These are phyloP conservation scores for Secale cereale DNA, from an alignment of 176 grass and related monocot genomes.

Conservation along the genomic window DNA sequence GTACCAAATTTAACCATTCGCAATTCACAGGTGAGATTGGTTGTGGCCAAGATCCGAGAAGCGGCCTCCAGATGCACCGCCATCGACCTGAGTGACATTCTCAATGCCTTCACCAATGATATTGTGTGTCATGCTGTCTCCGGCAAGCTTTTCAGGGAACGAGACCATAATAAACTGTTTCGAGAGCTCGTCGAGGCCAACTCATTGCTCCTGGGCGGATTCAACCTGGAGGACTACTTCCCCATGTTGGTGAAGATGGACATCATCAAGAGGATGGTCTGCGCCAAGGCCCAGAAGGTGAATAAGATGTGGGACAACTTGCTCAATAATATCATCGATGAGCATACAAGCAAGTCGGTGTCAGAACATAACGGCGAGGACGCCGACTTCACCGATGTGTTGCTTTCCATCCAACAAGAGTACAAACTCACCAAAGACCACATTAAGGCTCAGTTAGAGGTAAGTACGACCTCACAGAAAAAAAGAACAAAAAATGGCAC, in stretches of 20 bases:
- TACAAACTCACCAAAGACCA: not conserved
- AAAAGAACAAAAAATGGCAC: not conserved
- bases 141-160: not conserved
- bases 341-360: not conserved
- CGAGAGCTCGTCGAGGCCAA: not conserved
- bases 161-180: not conserved
- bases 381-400: not conserved
- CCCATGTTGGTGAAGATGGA: not conserved
- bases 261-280: not conserved
- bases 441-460: not conserved
- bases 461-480: not conserved
- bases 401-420: not conserved
- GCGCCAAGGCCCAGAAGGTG: not conserved
- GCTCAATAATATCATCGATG: not conserved
- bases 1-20: not conserved
- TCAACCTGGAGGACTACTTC: not conserved
- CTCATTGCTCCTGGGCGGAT: not conserved
- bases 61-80: not conserved
- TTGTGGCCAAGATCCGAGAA: not conserved
- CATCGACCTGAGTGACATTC: not conserved
- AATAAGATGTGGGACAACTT: not conserved
- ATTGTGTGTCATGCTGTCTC: not conserved
- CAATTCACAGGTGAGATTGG: not conserved
- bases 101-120: not conserved
- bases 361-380: not conserved